Evolutionary conservation across 1,139 yeast species (phyloP), one percentile per base, ranked within the genome.

Genomic region (Blastobotrys ciferrii): DNA sequence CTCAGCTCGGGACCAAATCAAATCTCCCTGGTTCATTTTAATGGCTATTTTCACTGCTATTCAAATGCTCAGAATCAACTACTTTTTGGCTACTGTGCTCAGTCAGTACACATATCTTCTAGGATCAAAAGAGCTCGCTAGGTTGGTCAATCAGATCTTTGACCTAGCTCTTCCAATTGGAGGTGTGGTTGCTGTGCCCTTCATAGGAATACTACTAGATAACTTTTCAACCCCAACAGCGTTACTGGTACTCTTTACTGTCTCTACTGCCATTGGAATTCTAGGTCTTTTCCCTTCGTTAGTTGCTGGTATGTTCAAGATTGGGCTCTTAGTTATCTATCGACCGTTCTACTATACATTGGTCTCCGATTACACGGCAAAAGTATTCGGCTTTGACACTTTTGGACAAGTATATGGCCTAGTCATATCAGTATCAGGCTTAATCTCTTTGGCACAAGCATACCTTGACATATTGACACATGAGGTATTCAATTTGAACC

Each of bases 321-420:
- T 88, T 37, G 58, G 78, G 1, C 60, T 85, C 25, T 73, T 91
- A 56, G 97, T 87, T n/a, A 72, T 86, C 1, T 89, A 86, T 67
- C 77, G 98, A 64, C 97, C 98, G 14, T 86, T 89, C 62, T 88
- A 86, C 63, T 91, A 88, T 67, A 89, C 98, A 1, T 88, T 95
- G 0, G 87, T 89, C 1, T 85, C 95, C 3, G 97, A 91, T 66
- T 87, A 82, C 63, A 80, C 91, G 63, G 95, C 96, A 39, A 91
- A 91, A 62, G 92, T 89, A 15, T 91, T 91, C 71, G 98, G 98
- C 0, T 89, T 86, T 66, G 85, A 81, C 49, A 88, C 95, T 1
- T 91, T 91, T 68, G 97, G 97, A 35, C 83, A 91, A 1, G 82
- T 89, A n/a, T 91, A 91, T 64, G 98, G 98, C 0, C 72, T 91